These are phyloP conservation scores for Colletotrichum orchidophilum DNA, from an alignment of 2,329 filamentous ascomycete genomes.

Conservation along the genomic window DNA sequence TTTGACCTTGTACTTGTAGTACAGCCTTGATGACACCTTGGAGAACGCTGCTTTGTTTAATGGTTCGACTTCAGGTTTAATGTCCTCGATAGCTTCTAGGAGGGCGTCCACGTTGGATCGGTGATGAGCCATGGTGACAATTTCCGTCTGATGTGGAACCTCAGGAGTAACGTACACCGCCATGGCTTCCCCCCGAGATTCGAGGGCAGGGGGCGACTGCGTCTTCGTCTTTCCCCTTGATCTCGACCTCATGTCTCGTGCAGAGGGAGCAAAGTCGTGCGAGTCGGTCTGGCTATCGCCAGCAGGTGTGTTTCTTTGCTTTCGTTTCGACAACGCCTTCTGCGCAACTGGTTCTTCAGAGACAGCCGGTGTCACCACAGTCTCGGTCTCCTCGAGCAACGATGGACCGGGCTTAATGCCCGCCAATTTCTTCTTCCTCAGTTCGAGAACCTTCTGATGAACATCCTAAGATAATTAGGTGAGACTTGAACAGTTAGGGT, in stretches of 20 bases:
- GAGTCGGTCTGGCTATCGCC: neutral
- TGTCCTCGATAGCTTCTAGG: constrained; percentile 40
- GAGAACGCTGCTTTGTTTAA: constrained; percentile 23
- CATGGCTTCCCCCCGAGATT: constrained; percentile 8
- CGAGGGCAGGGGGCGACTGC: neutral
- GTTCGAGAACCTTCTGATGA: constrained; percentile 18
- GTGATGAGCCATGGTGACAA: neutral
- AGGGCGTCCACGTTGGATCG: constrained; percentile 18
- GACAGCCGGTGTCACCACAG: neutral
- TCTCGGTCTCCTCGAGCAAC: neutral
- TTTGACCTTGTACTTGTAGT: constrained; percentile 47
- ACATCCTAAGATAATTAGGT: constrained; percentile 15
- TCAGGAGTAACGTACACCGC: constrained; percentile 22
- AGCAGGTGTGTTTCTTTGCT: neutral
- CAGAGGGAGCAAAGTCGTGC: constrained; percentile 2
- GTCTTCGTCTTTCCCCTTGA: constrained; percentile 29
- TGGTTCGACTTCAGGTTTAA: constrained; percentile 39
- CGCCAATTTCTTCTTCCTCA: constrained; percentile 4
- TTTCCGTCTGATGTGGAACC: neutral
- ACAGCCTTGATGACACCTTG: constrained; percentile 46
- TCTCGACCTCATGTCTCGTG: constrained; percentile 15
- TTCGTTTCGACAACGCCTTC: constrained; percentile 25
- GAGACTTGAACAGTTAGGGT: neutral
- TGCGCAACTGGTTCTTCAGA: constrained; percentile 24
- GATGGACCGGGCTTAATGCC: neutral